Percentiles rank a stretch among this genome's conserved stretches.
Evolutionary conservation across 1,139 yeast genomes (phyloP).

Genomic region (Kodamaea sp.): DNA sequence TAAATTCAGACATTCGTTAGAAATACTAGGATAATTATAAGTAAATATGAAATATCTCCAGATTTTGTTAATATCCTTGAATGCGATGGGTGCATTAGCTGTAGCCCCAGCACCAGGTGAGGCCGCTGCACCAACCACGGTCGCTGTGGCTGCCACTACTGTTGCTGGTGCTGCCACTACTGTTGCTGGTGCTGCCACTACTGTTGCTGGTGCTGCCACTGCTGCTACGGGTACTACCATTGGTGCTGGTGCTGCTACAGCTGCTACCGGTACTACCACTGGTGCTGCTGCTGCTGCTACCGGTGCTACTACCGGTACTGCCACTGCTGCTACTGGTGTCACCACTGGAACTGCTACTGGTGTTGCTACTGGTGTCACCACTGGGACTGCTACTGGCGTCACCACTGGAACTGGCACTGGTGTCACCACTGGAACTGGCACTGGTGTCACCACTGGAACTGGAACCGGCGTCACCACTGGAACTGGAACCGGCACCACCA

Average conservation of each 20-base stretch:
- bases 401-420: constrained; percentile 8
- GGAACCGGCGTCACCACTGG: constrained; percentile 5
- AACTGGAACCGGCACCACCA: constrained; percentile 6
- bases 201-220: constrained; percentile 12
- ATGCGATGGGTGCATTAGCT: constrained; percentile 2
- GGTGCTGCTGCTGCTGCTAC: constrained; percentile 26
- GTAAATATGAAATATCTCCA: constrained; percentile 5
- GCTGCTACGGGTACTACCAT: constrained; percentile 11
- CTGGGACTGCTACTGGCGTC: constrained; percentile 7
- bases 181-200: constrained; percentile 13
- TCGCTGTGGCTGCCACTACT: constrained; percentile 11
- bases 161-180: constrained; percentile 11
- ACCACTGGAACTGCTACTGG: constrained; percentile 15
- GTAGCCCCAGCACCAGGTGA: constrained; percentile 9
- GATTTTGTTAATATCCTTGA: constrained; percentile 2
- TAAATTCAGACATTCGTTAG: constrained; percentile 1
- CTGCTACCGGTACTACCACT: constrained; percentile 20
- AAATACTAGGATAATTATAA: neutral
- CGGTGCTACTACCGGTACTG: constrained; percentile 23
- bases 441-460: constrained; percentile 19
- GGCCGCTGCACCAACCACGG: constrained; percentile 5
- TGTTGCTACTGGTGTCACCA: constrained; percentile 11
- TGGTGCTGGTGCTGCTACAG: constrained; percentile 9
- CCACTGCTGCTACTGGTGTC: constrained; percentile 42
- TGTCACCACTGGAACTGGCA: constrained; percentile 12